Conservation (phyloP, 495 filamentous ascomycete genomes). For the Penicillium canescens region DNA sequence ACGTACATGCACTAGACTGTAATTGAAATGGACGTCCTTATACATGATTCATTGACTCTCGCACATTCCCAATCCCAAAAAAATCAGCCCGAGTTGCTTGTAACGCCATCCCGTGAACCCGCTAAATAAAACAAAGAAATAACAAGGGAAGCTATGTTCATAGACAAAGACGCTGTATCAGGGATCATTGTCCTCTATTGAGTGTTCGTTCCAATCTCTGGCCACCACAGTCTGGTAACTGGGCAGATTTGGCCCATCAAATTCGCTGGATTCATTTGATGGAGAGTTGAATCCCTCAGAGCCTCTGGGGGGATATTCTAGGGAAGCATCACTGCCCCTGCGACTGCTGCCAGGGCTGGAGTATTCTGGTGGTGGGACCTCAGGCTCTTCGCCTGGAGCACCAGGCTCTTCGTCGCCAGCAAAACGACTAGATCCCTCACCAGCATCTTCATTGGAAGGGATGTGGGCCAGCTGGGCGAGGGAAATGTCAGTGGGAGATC, state of each 20-base stretch:
- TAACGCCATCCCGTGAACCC: constrained; percentile 29
- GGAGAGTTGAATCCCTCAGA: constrained; percentile 31
- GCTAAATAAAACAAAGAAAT: constrained; percentile 27
- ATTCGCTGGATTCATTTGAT: constrained; percentile 27
- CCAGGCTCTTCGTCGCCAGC: constrained; percentile 28
- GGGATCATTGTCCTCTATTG: constrained; percentile 39
- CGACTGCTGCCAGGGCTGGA: constrained; percentile 65
- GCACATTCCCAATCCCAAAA: neutral
- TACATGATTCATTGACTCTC: too few species aligned
- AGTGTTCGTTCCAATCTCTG: constrained; percentile 16
- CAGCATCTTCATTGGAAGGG: constrained; percentile 69
- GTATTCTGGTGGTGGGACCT: constrained; percentile 67
- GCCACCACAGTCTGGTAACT: constrained; percentile 27
- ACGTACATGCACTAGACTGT: constrained; percentile 2
- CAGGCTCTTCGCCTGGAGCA: constrained; percentile 13
- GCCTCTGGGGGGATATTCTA: constrained; percentile 25
- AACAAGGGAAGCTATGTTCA: constrained; percentile 18
- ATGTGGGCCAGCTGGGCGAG: constrained; percentile 75
- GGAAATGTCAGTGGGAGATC: constrained; percentile 96
- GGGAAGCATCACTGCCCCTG: constrained; percentile 48
- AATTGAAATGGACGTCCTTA: neutral
- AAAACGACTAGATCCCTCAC: constrained; percentile 71
- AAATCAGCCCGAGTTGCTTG: constrained; percentile 11
- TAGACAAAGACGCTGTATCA: constrained; percentile 32
- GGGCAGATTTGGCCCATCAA: constrained; percentile 14